A percentile compares a stretch with the other conserved stretches of the same genome.
phyloP scores from a whole-genome alignment of 2,329 filamentous ascomycete species.

The Cordyceps cateniannulata region DNA sequence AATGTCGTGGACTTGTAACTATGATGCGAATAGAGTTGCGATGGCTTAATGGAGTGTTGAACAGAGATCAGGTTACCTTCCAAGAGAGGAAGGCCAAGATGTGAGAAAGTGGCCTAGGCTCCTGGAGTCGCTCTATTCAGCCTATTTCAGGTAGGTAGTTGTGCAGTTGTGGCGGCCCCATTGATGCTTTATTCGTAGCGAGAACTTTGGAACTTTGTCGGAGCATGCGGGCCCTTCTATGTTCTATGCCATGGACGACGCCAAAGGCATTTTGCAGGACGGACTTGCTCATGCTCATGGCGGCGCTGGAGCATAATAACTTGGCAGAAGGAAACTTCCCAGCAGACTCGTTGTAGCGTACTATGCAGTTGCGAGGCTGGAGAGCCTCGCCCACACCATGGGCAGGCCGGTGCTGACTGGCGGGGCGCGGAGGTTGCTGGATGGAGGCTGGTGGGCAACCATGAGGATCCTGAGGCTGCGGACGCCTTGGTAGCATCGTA shows the following conservation, averaged over 20 bases:
- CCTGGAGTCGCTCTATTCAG: neutral
- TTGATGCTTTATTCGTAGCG: neutral
- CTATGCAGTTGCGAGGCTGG: neutral
- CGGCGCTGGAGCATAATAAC: neutral
- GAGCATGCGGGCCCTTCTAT: neutral
- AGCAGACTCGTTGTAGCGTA: neutral
- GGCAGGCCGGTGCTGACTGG: neutral
- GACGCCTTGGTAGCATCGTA: neutral
- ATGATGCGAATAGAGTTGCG: neutral
- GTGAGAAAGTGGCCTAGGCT: neutral
- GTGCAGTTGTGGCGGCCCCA: neutral
- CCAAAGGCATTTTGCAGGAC: no score
- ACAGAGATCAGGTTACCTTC: neutral
- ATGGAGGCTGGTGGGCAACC: neutral
- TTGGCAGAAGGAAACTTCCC: neutral
- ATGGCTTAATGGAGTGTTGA: neutral
- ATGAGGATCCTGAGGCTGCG: neutral
- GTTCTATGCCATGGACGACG: neutral
- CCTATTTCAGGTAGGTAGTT: neutral
- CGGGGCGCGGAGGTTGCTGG: neutral
- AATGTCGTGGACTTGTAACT: neutral
- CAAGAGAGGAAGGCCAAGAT: conserved; percentile 4
- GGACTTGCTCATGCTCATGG: neutral
- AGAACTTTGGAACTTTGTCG: neutral
- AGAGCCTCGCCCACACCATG: neutral